phyloP scores from a whole-genome alignment of 257 asterid genomes.

The Solanum ossicruentum region DNA sequence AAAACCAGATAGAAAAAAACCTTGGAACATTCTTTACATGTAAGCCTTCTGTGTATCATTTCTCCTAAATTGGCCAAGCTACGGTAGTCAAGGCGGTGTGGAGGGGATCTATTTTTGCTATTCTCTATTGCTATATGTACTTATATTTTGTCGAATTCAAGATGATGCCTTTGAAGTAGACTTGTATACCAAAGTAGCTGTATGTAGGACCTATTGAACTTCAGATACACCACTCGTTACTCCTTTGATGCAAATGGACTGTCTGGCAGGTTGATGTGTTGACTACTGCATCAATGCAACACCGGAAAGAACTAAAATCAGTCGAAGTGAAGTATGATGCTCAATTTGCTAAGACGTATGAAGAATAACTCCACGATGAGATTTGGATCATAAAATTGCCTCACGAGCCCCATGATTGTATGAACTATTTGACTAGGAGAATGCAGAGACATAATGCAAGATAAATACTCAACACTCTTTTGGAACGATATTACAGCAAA shows the following conservation, averaged over 20 bases:
- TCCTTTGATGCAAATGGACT: conserved; percentile 45
- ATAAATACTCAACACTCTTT: not conserved
- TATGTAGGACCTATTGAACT: conserved; percentile 24
- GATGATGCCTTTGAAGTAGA: conserved; percentile 11
- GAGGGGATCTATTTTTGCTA: conserved; percentile 19
- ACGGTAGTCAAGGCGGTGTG: conserved; percentile 3
- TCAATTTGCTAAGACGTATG: not conserved
- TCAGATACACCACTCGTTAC: conserved; percentile 40
- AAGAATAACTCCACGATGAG: not conserved
- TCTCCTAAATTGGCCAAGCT: not conserved
- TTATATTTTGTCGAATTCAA: conserved; percentile 15
- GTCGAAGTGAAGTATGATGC: not conserved
- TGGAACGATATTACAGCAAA: not conserved
- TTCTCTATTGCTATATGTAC: conserved; percentile 11
- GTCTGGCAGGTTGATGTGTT: conserved; percentile 56
- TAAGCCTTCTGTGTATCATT: conserved; percentile 20
- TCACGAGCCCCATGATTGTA: not conserved
- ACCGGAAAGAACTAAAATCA: not conserved
- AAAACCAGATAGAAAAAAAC: not conserved
- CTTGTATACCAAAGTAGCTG: conserved; percentile 14
- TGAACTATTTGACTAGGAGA: not conserved
- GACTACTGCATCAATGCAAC: conserved; percentile 22
- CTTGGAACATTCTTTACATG: conserved; percentile 15
- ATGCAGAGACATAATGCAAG: not conserved
- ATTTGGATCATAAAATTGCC: not conserved